Conservation (phyloP, 2,329 filamentous ascomycete genomes). For the Westerdykella ornata region DNA sequence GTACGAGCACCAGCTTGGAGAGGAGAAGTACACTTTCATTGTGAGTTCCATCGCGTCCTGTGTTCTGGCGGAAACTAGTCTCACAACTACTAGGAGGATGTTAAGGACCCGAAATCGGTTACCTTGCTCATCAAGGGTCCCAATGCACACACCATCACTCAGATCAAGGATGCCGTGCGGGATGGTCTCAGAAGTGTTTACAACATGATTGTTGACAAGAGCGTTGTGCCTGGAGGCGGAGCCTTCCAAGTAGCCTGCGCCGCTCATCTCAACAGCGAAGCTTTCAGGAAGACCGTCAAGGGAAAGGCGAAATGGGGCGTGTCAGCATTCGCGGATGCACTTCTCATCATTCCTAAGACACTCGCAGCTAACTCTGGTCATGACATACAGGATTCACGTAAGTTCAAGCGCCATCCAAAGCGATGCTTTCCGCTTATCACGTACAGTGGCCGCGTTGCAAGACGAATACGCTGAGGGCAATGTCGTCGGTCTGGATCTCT, state of each 20-base stretch:
- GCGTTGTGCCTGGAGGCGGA: constrained; percentile 87
- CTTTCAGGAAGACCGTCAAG: constrained; percentile 84
- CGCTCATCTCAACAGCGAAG: constrained; percentile 76
- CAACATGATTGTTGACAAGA: constrained; percentile 99
- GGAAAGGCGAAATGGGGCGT: constrained; percentile 98
- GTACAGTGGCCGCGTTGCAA: constrained; percentile 71
- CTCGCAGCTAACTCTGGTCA: constrained; percentile 92
- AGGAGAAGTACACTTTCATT: constrained; percentile 98
- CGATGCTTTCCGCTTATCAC: constrained; percentile 1
- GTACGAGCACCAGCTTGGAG: constrained; percentile 93
- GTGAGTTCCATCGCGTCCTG: constrained; percentile 19
- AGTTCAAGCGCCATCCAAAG: constrained; percentile 37
- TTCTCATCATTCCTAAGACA: constrained; percentile 95
- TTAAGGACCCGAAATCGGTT: constrained; percentile 97
- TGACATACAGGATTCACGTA: constrained; percentile 90
- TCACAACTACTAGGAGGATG: constrained; percentile 59
- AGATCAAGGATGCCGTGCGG: constrained; percentile 92
- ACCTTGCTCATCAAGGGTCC: constrained; percentile 97
- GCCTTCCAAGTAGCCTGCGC: constrained; percentile 95
- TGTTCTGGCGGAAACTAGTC: constrained; percentile 1
- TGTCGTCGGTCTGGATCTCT: constrained; percentile 76
- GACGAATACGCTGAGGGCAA: constrained; percentile 82
- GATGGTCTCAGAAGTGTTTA: constrained; percentile 94
- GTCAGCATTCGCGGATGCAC: constrained; percentile 85
- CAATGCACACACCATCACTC: constrained; percentile 91